A percentile compares a stretch with the other conserved stretches of the same genome.
phyloP scores from a whole-genome alignment of 306 rosid genomes.

The Begonia peltatifolia region DNA sequence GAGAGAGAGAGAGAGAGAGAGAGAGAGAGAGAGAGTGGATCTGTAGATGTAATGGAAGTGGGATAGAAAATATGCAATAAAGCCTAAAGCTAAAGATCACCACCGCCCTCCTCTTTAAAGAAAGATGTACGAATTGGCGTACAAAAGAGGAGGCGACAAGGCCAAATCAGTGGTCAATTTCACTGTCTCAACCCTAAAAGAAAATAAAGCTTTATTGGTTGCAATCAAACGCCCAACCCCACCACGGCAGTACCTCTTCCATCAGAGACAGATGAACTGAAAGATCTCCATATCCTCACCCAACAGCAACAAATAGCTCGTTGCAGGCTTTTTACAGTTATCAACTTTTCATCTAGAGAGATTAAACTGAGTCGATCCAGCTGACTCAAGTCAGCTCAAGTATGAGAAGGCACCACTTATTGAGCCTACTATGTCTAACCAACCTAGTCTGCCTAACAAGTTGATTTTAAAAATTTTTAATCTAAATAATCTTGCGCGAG shows the following conservation, averaged over 20 bases:
- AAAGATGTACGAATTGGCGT: conserved; percentile 5
- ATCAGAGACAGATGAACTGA: conserved; percentile 23
- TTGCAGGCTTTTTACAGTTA: conserved; percentile 31
- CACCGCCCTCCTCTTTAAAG: conserved; percentile 9
- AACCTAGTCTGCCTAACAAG: too few species aligned
- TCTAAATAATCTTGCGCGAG: too few species aligned
- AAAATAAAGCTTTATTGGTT: conserved; percentile 40
- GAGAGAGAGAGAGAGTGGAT: too few species aligned
- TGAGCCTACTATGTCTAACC: too few species aligned
- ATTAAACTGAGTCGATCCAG: too few species aligned
- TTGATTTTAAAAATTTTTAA: too few species aligned
- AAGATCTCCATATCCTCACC: conserved; percentile 62
- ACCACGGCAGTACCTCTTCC: conserved; percentile 9
- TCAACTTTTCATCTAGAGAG: conserved; percentile 10
- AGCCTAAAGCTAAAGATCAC: conserved; percentile 7
- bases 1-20: too few species aligned
- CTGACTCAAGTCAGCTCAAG: too few species aligned
- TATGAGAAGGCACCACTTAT: too few species aligned
- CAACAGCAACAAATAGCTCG: conserved; percentile 54
- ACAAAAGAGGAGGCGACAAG: neutral
- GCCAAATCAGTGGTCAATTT: neutral
- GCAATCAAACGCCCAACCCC: conserved; percentile 16
- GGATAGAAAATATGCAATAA: neutral
- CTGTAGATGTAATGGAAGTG: too few species aligned
- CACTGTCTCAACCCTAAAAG: conserved; percentile 3